phyloP scores from a whole-genome alignment of 208 protist genomes.

The Acanthamoeba divionensis region DNA sequence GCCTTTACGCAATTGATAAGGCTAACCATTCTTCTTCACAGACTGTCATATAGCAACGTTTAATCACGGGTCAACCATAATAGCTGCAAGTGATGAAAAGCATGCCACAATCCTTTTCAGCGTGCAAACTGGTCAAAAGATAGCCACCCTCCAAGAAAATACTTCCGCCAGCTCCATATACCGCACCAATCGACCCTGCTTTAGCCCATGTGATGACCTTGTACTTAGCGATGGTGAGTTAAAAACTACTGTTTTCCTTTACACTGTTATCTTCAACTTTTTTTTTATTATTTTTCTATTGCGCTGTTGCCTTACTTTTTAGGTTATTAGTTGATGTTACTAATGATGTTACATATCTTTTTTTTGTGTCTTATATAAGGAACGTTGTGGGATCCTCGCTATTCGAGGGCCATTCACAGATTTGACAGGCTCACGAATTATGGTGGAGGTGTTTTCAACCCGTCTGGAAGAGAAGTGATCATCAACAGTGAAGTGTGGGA shows the following conservation, averaged over 20 bases:
- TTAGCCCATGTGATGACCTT: conserved; percentile 50
- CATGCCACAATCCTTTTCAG: background rate
- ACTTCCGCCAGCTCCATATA: background rate
- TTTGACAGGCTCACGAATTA: conserved; percentile 57
- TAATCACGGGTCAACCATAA: conserved; percentile 37
- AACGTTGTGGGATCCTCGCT: conserved; percentile 51
- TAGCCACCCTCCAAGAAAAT: background rate
- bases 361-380: no score
- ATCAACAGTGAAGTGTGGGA: conserved; percentile 64
- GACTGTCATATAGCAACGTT: conserved; percentile 28
- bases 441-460: conserved; percentile 54
- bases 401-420: conserved; percentile 40
- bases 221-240: conserved; percentile 9
- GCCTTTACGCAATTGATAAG: no score
- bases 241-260: background rate
- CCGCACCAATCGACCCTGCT: background rate
- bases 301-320: no score
- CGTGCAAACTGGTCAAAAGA: background rate
- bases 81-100: background rate
- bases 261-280: background rate
- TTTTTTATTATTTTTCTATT: background rate
- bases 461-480: conserved; percentile 55
- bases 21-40: background rate
- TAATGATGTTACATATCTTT: no score
- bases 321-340: no score